phyloP scores from a whole-genome alignment of 129 eudicot species.

The Centella asiatica region DNA sequence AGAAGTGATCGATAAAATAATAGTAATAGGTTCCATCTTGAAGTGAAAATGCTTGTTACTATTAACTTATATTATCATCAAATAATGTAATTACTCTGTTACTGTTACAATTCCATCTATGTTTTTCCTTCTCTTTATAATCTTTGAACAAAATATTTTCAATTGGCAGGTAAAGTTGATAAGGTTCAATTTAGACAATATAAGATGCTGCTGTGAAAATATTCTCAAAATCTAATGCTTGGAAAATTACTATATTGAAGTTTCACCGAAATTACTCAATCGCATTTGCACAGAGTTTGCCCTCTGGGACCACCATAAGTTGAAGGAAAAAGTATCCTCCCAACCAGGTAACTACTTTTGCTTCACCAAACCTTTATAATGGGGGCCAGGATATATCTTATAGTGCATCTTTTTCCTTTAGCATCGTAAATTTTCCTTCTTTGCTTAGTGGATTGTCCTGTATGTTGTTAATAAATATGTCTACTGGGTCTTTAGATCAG shows the following conservation, averaged over 20 bases:
- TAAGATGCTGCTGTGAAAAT: neutral
- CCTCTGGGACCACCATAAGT: constrained; percentile 1
- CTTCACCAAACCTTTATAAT: constrained; percentile 4
- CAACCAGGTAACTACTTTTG: constrained; percentile 2
- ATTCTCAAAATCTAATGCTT: neutral
- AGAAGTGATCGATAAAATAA: too few species aligned
- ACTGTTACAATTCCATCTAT: neutral
- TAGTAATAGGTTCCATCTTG: neutral
- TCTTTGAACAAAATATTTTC: neutral
- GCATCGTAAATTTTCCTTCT: neutral
- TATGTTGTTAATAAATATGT: neutral
- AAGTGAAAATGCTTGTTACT: neutral
- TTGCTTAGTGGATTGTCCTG: neutral
- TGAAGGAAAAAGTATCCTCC: neutral
- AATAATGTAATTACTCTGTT: neutral
- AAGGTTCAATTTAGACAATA: neutral
- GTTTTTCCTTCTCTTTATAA: too few species aligned
- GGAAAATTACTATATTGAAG: neutral
- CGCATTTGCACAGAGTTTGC: neutral
- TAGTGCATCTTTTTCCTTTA: constrained; percentile 7
- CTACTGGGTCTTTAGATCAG: neutral
- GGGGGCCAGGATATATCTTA: constrained; percentile 1
- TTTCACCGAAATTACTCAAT: neutral
- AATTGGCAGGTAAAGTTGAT: neutral
- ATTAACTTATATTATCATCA: neutral